phyloP scores from a whole-genome alignment of 768 basidiomycete species.

The Termitomyces sp. region DNA sequence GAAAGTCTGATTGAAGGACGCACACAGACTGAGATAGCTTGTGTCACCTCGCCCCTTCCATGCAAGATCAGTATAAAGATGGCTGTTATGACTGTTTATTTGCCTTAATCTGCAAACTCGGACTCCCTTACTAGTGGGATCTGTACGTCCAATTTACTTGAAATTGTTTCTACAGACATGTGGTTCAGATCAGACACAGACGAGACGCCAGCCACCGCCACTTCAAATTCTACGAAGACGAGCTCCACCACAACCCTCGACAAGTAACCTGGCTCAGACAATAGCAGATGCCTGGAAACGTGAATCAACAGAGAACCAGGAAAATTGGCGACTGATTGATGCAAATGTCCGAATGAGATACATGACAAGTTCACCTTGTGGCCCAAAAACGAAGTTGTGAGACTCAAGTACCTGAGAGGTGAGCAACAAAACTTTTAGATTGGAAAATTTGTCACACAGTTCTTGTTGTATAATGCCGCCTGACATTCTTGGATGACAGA shows the following conservation, averaged over 20 bases:
- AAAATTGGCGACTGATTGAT: conserved; percentile 47
- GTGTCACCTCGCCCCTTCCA: conserved; percentile 33
- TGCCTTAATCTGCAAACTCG: conserved; percentile 26
- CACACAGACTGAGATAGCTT: conserved; percentile 28
- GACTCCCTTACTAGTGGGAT: conserved; percentile 23
- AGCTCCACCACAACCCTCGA: conserved; percentile 17
- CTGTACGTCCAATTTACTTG: conserved; percentile 31
- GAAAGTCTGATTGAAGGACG: conserved; percentile 31
- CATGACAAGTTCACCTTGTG: conserved; percentile 30
- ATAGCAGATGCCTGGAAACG: conserved; percentile 68
- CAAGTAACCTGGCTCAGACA: conserved; percentile 41
- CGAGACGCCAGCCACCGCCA: conserved; percentile 38
- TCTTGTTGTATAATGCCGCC: not conserved
- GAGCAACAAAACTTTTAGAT: conserved; percentile 3
- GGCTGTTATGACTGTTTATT: conserved; percentile 29
- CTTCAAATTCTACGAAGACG: conserved; percentile 28
- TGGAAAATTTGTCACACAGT: not conserved
- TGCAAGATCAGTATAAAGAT: conserved; percentile 41
- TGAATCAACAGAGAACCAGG: conserved; percentile 54
- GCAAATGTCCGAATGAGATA: conserved; percentile 49
- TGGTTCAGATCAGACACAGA: conserved; percentile 29
- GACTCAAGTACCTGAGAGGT: conserved; percentile 3
- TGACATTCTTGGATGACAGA: not conserved
- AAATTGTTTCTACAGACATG: conserved; percentile 23
- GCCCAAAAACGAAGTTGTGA: conserved; percentile 52